Conservation (phyloP, 176 grass and related monocot genomes). For the Aegilops sharonensis region DNA sequence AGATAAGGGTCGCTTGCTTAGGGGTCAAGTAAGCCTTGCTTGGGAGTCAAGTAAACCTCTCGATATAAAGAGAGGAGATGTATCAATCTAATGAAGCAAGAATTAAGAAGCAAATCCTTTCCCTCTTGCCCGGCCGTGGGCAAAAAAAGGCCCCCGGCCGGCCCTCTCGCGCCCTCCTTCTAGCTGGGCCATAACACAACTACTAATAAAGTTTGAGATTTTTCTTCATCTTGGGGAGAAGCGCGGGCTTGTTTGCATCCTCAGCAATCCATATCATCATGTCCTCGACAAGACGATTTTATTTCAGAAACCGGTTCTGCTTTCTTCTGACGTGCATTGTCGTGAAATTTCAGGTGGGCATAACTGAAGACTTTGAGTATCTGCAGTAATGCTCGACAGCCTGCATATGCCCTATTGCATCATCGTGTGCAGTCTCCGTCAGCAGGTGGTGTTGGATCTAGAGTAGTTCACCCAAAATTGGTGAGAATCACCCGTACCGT, state of each 20-base stretch:
- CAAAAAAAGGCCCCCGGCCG: no score
- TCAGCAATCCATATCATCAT: background rate
- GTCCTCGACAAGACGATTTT: background rate
- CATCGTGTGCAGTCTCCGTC: background rate
- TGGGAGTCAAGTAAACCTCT: no score
- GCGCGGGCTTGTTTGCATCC: background rate
- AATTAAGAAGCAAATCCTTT: no score
- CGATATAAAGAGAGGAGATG: no score
- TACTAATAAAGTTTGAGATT: conserved; percentile 7
- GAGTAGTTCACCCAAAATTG: background rate
- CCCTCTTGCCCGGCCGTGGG: no score
- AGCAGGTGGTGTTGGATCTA: conserved; percentile 15
- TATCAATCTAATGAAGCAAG: no score
- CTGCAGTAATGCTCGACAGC: conserved; percentile 37
- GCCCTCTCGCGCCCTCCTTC: no score
- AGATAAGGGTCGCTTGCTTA: no score
- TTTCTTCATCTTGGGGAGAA: background rate
- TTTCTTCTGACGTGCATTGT: background rate
- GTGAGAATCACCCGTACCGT: background rate
- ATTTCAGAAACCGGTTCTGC: background rate
- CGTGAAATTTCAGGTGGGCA: conserved; percentile 61
- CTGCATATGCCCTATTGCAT: background rate
- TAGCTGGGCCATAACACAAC: no score
- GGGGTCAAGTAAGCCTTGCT: no score
- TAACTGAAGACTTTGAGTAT: conserved; percentile 94